Evolutionary conservation across 768 basidiomycete species (phyloP).

Genomic region (Harrya chromipes): DNA sequence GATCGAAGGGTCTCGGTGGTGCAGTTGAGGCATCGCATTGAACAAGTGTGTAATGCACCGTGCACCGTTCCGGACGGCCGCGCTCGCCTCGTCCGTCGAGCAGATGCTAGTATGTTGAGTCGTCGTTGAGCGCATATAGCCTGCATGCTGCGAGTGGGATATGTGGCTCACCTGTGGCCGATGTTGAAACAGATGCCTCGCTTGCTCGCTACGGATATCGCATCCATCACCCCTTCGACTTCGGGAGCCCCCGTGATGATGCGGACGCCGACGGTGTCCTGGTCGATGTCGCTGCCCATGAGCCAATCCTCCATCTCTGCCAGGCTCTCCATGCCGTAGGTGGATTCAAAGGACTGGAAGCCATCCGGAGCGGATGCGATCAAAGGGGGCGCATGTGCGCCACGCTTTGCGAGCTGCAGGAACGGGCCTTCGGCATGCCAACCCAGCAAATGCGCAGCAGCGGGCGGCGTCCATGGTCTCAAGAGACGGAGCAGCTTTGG

Average conservation of each 20-base stretch:
- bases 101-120: conserved; percentile 56
- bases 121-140: conserved; percentile 1
- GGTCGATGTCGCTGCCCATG: conserved; percentile 36
- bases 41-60: conserved; percentile 89
- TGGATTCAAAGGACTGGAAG: conserved; percentile 63
- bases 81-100: conserved; percentile 66
- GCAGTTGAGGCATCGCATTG: conserved; percentile 89
- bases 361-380: conserved; percentile 63
- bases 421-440: conserved; percentile 95
- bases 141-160: too few species aligned
- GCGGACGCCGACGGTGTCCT: conserved; percentile 53
- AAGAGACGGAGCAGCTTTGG: conserved; percentile 67
- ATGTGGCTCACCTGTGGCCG: conserved; percentile 68
- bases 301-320: conserved; percentile 65
- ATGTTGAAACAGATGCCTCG: conserved; percentile 80
- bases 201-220: conserved; percentile 55
- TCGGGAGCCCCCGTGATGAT: conserved; percentile 89
- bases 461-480: conserved; percentile 59
- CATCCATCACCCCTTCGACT: conserved; percentile 74
- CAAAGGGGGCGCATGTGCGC: conserved; percentile 72
- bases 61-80: conserved; percentile 69
- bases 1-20: conserved; percentile 89
- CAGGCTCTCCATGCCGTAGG: conserved; percentile 69
- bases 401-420: conserved; percentile 76
- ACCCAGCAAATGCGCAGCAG: conserved; percentile 73